Evolutionary conservation across 441 rosid genomes (phyloP), one percentile per base, ranked within the genome.

Genomic region (Metrosideros polymorpha): DNA sequence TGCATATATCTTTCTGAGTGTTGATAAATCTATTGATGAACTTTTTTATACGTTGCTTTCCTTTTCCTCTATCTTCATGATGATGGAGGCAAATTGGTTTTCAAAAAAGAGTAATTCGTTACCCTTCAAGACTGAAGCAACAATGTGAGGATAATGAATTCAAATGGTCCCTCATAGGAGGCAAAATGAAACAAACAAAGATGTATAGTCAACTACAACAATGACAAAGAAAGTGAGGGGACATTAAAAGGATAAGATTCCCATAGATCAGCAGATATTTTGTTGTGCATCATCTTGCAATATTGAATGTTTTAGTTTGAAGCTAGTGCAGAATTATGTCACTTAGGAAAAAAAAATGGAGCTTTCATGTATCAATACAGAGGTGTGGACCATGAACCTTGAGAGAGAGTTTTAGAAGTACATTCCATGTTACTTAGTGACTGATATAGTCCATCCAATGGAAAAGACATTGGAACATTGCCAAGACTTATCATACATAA

Each of bases 1-100:
- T 88, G 89, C 84, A 89, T 89, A 9, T n/a, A n/a, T n/a, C n/a
- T n/a, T 66, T 66, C 27, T 66, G 63, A 84, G 83, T 85, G 85
- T 87, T 88, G 82, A 88, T 83, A 61, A 15, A 35, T 50, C 76
- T 61, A 75, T 75, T n/a, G 86, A 92, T 89, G 87, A 19, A 86
- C 59, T 88, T 86, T 51, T 89, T 90, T 75, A 29, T 83, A n/a
- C n/a, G 15, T 9, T 32, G 51, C 12, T 71, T 83, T 61, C 18
- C 66, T 27, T 82, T 12, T 29, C 45, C 47, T 77, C 52, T 51
- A n/a, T 39, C 79, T 71, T 87, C 79, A 39, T n/a, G 77, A 55
- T 84, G 84, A 89, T 84, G 71, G 50, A 24, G 84, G 83, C 77
- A 50, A 19, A 45, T 66, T 82, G 82, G n/a, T 35, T 15, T 87